phyloP scores from a whole-genome alignment of 192 early-diverging fungal species.

The Backusella australiensis region DNA sequence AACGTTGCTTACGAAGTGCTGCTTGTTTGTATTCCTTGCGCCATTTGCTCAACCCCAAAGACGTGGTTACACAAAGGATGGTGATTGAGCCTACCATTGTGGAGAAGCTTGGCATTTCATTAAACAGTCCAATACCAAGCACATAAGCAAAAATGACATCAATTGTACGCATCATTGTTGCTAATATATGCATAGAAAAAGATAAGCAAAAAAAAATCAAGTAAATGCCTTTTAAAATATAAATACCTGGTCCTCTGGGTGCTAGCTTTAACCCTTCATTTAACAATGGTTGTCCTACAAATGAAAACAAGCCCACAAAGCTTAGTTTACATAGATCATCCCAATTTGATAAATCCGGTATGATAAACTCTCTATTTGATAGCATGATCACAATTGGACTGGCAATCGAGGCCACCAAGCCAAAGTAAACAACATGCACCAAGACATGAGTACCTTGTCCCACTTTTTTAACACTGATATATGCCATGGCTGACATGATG shows the following conservation, averaged over 20 bases:
- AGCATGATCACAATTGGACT: slow-evolving; percentile 36
- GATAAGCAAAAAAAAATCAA: not conserved
- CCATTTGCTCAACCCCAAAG: slow-evolving; percentile 66
- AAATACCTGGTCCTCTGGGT: slow-evolving; percentile 59
- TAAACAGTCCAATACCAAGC: slow-evolving; percentile 66
- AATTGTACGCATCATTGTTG: slow-evolving; percentile 69
- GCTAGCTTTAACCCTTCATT: slow-evolving; percentile 75
- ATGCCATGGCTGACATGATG: slow-evolving; percentile 58
- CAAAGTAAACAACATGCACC: slow-evolving; percentile 81
- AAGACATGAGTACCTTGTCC: slow-evolving; percentile 69
- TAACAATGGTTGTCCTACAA: slow-evolving; percentile 67
- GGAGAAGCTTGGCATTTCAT: slow-evolving; percentile 56
- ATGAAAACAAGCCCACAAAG: slow-evolving; percentile 57
- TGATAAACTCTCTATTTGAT: slow-evolving; percentile 36
- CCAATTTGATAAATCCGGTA: slow-evolving; percentile 41
- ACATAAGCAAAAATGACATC: slow-evolving; percentile 80
- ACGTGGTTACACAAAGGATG: slow-evolving; percentile 60
- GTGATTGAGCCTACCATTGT: slow-evolving; percentile 56
- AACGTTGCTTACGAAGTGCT: not conserved
- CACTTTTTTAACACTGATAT: slow-evolving; percentile 68
- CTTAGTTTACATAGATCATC: slow-evolving; percentile 25
- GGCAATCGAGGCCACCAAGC: slow-evolving; percentile 54
- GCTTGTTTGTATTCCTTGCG: not conserved
- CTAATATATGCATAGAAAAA: not conserved
- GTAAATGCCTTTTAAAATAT: not conserved